A percentile compares a stretch with the other conserved stretches of the same genome.
phyloP scores from a whole-genome alignment of 805 yeast species.

The Candida schatavii region DNA sequence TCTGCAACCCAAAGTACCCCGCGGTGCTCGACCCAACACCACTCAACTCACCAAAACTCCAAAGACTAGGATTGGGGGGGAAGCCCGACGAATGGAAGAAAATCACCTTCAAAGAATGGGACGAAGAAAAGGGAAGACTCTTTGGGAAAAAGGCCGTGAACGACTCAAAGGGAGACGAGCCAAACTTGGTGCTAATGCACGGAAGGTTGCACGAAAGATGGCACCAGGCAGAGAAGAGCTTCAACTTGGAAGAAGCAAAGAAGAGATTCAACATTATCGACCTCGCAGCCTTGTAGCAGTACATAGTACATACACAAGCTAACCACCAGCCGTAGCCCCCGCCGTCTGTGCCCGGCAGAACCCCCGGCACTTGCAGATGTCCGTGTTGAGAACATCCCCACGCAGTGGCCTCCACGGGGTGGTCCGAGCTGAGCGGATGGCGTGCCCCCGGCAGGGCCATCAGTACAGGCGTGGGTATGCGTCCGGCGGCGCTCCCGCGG shows the following conservation, averaged over 20 bases:
- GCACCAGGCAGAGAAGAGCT: constrained; percentile 32
- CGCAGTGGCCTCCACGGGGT: too few relatives aligned
- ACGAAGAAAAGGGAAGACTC: constrained; percentile 44
- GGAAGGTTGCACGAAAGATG: constrained; percentile 45
- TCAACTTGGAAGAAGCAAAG: constrained; percentile 25
- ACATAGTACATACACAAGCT: too few relatives aligned
- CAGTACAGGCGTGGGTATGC: too few relatives aligned
- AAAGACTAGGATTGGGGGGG: constrained; percentile 15
- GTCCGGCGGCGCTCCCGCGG: too few relatives aligned
- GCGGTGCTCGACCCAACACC: constrained; percentile 23
- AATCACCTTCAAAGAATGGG: constrained; percentile 26
- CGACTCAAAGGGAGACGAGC: constrained; percentile 20
- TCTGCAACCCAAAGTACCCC: constrained; percentile 20
- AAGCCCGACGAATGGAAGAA: constrained; percentile 22
- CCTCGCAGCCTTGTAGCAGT: neutral
- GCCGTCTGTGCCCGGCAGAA: too few relatives aligned
- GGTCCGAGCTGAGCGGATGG: too few relatives aligned
- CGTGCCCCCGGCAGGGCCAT: too few relatives aligned
- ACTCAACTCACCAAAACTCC: constrained; percentile 22
- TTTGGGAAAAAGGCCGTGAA: constrained; percentile 42
- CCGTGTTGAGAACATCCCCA: too few relatives aligned
- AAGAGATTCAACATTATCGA: constrained; percentile 21
- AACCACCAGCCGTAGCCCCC: neutral
- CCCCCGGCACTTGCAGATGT: too few relatives aligned
- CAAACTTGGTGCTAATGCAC: constrained; percentile 32